Conservation (phyloP, 2,329 filamentous ascomycete genomes). For the Penicillium italicum region DNA sequence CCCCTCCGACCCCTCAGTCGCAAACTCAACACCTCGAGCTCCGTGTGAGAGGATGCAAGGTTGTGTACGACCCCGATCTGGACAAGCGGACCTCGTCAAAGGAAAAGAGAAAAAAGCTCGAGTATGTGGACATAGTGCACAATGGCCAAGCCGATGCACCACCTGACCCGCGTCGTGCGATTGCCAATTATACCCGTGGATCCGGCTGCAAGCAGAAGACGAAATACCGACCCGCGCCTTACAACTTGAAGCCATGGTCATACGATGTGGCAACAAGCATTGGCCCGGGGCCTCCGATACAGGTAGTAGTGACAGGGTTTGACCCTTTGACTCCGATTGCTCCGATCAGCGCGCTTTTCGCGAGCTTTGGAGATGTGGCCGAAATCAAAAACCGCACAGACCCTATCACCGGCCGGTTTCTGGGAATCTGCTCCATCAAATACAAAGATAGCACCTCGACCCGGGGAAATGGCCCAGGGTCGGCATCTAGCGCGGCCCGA, state of each 20-base stretch:
- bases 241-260: conserved; percentile 74
- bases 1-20: conserved; percentile 45
- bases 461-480: conserved; percentile 53
- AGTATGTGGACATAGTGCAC: conserved; percentile 52
- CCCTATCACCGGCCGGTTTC: conserved; percentile 86
- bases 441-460: conserved; percentile 68
- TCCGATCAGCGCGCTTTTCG: conserved; percentile 38
- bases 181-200: conserved; percentile 59
- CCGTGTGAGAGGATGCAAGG: conserved; percentile 56
- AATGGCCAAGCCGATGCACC: conserved; percentile 61
- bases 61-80: conserved; percentile 61
- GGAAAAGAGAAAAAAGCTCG: conserved; percentile 53
- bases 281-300: conserved; percentile 81
- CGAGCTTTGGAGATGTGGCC: conserved; percentile 65
- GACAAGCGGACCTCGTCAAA: conserved; percentile 56
- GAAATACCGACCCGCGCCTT: conserved; percentile 70
- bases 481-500: conserved; percentile 76
- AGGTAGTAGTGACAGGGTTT: conserved; percentile 93
- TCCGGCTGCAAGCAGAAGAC: conserved; percentile 64
- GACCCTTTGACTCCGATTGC: conserved; percentile 78
- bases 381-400: conserved; percentile 93
- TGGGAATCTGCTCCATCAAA: conserved; percentile 87
- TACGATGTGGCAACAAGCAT: conserved; percentile 81
- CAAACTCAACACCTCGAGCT: conserved; percentile 49
- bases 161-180: conserved; percentile 74